These are phyloP conservation scores for Pyrus hybrid DNA, from an alignment of 331 rosid genomes.

Conservation along the genomic window DNA sequence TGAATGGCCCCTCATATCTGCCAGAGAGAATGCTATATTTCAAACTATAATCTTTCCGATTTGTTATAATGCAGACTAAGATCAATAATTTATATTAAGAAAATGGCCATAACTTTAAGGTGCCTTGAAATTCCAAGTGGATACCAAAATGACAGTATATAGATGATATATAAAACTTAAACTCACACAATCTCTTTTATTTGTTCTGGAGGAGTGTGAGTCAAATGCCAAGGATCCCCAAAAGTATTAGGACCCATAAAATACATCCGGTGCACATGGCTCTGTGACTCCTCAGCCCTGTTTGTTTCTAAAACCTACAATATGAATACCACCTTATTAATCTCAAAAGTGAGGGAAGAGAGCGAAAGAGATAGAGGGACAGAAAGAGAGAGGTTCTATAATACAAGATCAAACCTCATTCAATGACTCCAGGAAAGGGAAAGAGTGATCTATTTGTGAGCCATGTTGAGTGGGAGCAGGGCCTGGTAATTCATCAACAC, in stretches of 20 bases:
- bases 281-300: slow-evolving; percentile 96
- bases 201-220: slow-evolving; percentile 84
- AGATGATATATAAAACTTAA: background rate
- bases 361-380: background rate
- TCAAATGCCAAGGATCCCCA: slow-evolving; percentile 95
- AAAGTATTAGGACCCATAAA: slow-evolving; percentile 98
- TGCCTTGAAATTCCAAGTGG: background rate
- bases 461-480: slow-evolving; percentile 72
- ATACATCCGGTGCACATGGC: slow-evolving; percentile 95
- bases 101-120: background rate
- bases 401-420: slow-evolving; percentile 54
- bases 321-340: slow-evolving; percentile 1
- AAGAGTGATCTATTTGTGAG: slow-evolving; percentile 78
- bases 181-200: slow-evolving; percentile 93
- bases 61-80: background rate
- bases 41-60: background rate
- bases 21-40: slow-evolving; percentile 16
- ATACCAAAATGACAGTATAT: background rate
- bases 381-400: background rate
- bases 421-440: slow-evolving; percentile 90
- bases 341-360: background rate
- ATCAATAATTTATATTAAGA: background rate
- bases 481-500: slow-evolving; percentile 79
- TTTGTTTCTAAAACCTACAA: slow-evolving; percentile 89
- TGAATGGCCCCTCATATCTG: slow-evolving; percentile 91